Conservation (phyloP, 139 green algal species). For the Chlamydomonas incerta region DNA sequence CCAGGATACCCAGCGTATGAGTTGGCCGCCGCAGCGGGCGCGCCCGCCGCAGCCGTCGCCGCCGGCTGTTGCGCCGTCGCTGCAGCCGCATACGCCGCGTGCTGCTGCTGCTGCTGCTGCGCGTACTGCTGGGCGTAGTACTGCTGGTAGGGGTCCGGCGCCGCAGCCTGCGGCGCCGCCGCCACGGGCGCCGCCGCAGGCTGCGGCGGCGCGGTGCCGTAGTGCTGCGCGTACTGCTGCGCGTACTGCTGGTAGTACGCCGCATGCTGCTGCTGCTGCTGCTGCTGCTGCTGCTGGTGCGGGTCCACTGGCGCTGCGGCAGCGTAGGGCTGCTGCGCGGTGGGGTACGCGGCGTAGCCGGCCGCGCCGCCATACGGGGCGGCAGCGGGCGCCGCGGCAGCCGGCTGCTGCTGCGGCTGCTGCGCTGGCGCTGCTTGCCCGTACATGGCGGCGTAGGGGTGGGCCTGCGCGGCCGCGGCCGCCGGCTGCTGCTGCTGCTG, state of each 20-base stretch:
- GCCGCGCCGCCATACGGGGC: neutral
- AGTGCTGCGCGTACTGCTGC: neutral
- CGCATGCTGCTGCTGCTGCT: neutral
- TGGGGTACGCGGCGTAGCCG: neutral
- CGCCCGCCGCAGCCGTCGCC: too few relatives aligned
- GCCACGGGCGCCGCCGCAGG: too few relatives aligned
- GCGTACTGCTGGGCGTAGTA: too few relatives aligned
- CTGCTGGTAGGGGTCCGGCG: too few relatives aligned
- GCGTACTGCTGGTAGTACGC: neutral
- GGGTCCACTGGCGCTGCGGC: neutral
- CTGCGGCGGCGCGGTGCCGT: too few relatives aligned
- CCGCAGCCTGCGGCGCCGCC: too few relatives aligned
- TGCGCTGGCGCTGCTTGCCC: neutral
- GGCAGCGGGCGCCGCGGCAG: too few relatives aligned
- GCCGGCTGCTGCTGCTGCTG: neutral
- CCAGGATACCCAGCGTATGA: too few relatives aligned
- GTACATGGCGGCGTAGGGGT: neutral
- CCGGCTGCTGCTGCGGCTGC: neutral
- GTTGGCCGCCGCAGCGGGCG: too few relatives aligned
- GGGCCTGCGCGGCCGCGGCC: neutral
- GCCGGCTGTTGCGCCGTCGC: too few relatives aligned
- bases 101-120: too few relatives aligned
- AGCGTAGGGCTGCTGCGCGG: neutral
- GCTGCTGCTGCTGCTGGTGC: neutral
- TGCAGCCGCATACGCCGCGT: too few relatives aligned